Conservation (phyloP, 768 basidiomycete genomes). For the Mycena alexandri region DNA sequence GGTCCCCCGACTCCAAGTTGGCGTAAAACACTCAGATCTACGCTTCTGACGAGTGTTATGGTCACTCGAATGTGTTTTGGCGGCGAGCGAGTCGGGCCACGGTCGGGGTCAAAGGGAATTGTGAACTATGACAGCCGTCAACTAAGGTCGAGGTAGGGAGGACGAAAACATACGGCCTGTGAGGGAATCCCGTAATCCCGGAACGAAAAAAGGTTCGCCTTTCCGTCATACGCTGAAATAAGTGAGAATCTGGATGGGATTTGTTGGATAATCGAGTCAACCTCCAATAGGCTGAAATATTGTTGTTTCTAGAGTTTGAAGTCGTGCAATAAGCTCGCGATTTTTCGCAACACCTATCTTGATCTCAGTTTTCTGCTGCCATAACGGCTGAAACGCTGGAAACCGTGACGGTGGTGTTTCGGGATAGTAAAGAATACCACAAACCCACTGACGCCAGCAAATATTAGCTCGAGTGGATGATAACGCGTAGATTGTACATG, state of each 20-base stretch:
- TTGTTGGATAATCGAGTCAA: neutral
- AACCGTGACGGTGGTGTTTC: neutral
- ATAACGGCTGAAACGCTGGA: conserved; percentile 41
- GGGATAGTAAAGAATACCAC: neutral
- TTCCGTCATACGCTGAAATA: conserved; percentile 48
- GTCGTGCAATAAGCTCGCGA: conserved; percentile 47
- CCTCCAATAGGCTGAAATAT: conserved; percentile 46
- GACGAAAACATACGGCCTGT: neutral
- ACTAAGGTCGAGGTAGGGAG: neutral
- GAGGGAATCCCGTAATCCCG: neutral
- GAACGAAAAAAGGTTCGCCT: conserved; percentile 46
- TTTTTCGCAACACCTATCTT: conserved; percentile 44
- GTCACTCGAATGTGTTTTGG: conserved; percentile 16
- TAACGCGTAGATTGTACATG: neutral
- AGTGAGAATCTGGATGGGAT: neutral
- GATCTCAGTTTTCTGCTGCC: conserved; percentile 39
- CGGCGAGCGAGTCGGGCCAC: conserved; percentile 35
- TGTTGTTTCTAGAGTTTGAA: conserved; percentile 38
- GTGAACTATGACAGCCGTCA: conserved; percentile 21
- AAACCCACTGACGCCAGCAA: conserved; percentile 3
- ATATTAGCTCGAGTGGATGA: too few relatives aligned
- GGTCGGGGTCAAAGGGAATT: conserved; percentile 36
- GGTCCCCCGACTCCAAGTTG: neutral
- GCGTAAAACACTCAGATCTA: conserved; percentile 10
- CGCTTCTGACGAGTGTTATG: neutral